Percentiles rank a stretch among this genome's conserved stretches.
Evolutionary conservation across 805 yeast genomes (phyloP).

Genomic region (Candida andamanensis): DNA sequence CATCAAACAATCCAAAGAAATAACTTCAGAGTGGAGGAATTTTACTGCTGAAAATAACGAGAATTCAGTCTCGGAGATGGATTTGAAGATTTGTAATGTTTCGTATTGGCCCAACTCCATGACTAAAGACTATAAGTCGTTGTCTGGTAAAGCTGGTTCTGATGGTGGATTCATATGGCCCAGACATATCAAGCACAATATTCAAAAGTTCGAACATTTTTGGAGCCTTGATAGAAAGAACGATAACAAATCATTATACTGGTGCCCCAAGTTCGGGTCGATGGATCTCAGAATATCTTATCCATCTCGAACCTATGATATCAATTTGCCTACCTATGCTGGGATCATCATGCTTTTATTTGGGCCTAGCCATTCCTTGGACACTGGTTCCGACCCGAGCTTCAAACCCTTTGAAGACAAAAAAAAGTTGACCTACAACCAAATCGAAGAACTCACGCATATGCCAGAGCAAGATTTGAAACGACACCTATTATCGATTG

Average conservation of each 20-base stretch:
- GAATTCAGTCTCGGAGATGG: slow-evolving; percentile 26
- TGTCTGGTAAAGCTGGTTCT: slow-evolving; percentile 14
- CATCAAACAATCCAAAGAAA: slow-evolving; percentile 44
- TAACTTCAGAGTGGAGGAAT: slow-evolving; percentile 36
- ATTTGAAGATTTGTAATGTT: slow-evolving; percentile 39
- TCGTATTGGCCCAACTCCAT: slow-evolving; percentile 43
- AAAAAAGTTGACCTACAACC: slow-evolving; percentile 50
- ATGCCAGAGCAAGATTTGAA: slow-evolving; percentile 71
- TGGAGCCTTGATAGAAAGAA: slow-evolving; percentile 38
- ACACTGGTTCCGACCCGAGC: slow-evolving; percentile 15
- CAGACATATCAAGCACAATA: slow-evolving; percentile 29
- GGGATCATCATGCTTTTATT: slow-evolving; percentile 76
- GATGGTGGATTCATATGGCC: slow-evolving; percentile 31
- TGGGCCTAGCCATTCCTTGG: slow-evolving; percentile 30
- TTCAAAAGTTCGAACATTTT: slow-evolving; percentile 35
- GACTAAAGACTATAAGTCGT: slow-evolving; percentile 38
- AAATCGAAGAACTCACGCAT: slow-evolving; percentile 59
- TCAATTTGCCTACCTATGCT: slow-evolving; percentile 75
- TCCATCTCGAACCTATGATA: slow-evolving; percentile 65
- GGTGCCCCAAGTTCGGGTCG: slow-evolving; percentile 84
- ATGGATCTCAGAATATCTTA: slow-evolving; percentile 73
- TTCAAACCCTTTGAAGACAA: slow-evolving; percentile 44
- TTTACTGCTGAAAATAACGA: slow-evolving; percentile 9
- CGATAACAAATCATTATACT: slow-evolving; percentile 41
- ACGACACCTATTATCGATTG: slow-evolving; percentile 75